Percentiles rank a stretch among this genome's conserved stretches.
Evolutionary conservation across 257 asterid genomes (phyloP).

Genomic region (Echites panduratus): DNA sequence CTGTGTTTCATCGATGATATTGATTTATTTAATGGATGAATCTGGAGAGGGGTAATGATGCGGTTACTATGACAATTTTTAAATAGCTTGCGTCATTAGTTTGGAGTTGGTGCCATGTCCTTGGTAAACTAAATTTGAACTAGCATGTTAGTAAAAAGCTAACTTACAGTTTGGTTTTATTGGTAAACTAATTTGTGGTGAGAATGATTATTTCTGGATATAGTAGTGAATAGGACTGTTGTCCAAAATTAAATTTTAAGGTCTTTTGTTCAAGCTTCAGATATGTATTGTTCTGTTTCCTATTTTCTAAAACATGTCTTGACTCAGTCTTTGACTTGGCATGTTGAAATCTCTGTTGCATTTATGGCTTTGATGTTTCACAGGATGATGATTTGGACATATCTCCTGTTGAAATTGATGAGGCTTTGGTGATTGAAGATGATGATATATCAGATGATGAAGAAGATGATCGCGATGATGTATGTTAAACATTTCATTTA

Average conservation of each 20-base stretch:
- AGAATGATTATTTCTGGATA: background rate
- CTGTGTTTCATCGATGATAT: background rate
- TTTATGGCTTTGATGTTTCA: slow-evolving; percentile 18
- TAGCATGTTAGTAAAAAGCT: background rate
- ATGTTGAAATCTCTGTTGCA: background rate
- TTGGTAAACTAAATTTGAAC: no score
- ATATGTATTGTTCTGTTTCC: background rate
- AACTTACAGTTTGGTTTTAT: background rate
- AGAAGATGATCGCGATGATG: slow-evolving; percentile 77
- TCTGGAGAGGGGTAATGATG: background rate
- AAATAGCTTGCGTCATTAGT: background rate
- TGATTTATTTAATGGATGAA: background rate
- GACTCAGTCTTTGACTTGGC: background rate
- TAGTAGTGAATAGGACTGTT: background rate
- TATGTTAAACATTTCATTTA: slow-evolving; percentile 23
- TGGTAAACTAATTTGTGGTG: background rate
- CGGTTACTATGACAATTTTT: background rate
- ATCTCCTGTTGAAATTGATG: slow-evolving; percentile 79
- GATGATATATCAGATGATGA: slow-evolving; percentile 93
- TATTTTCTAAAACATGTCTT: background rate
- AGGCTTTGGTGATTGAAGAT: slow-evolving; percentile 89
- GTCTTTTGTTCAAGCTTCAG: background rate
- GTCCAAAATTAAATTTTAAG: background rate
- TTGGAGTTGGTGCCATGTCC: background rate
- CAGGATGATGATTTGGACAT: slow-evolving; percentile 92